Base-by-base conservation (phyloP, 2,329 filamentous ascomycete species). In the Talaromyces funiculosus region DNA sequence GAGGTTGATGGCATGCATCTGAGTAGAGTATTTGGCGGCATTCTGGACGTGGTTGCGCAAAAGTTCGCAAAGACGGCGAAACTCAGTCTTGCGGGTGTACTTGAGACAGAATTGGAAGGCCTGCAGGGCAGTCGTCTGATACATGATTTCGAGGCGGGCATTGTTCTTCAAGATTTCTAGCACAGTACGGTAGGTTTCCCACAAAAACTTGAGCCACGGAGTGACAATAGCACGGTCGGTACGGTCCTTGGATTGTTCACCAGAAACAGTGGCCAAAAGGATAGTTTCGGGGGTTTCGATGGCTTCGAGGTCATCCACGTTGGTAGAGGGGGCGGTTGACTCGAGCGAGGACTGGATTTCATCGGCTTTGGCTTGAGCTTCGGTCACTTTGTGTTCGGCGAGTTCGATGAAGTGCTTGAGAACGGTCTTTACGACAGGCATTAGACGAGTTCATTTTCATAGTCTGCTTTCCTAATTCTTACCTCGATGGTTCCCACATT, bases 101-200 rank as follows among this genome's bases (percentile, higher is more conserved):
- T 96, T 96, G 72, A 94, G 87, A 79, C 94, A 99, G 81, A 99
- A 99, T 76, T 96, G 90, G 82, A 99, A 99, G 56, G 94, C 94
- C 81, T 97, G 94, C 77, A 93, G 91, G 68, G 94, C 94, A 59
- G 94, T 99, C 77, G 89, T 92, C 85, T 99, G 94, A 80, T 99
- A 99, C 81, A 97, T 93, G 61, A 96, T 86, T 81, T 99, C 94
- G 61, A 99, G 86, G 62, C 94, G 89, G 61, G 94, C 93, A 82
- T 99, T 99, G 84, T 99, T 99, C 82, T 96, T 92, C 72, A 99
- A 87, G 71, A 99, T 99, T 72, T 99, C 94, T 71, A 99, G 85
- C 42, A 99, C 94, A 38, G 94, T 99, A 64, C 94, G 90, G 82
- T 99, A 99, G 16, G 94, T 96, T 82, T 99, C 94, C 94, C 94